Percentiles rank a stretch among this genome's conserved stretches.
Conservation (phyloP, 805 yeast genomes). For the Candida khao-thaluensis region DNA sequence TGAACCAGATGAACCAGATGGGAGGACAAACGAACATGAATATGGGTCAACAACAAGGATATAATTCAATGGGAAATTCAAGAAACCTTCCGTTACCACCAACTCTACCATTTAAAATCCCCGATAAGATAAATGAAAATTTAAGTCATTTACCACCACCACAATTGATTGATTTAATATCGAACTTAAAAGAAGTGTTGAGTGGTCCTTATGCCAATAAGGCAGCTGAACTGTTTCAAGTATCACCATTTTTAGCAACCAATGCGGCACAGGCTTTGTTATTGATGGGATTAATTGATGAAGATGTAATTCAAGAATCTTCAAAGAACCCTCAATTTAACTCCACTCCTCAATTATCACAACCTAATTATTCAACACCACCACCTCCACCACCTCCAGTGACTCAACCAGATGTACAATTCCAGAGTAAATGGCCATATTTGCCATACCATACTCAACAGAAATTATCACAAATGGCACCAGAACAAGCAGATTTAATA, state of each 20-base stretch:
- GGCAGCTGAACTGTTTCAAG: conserved; percentile 52
- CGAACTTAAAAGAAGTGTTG: conserved; percentile 60
- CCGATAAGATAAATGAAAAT: conserved; percentile 61
- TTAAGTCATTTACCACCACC: conserved; percentile 68
- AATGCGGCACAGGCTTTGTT: conserved; percentile 73
- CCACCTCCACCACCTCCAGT: conserved; percentile 13
- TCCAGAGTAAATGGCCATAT: conserved; percentile 40
- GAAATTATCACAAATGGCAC: conserved; percentile 51
- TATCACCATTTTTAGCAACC: conserved; percentile 57
- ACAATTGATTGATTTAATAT: conserved; percentile 64
- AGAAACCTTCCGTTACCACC: conserved; percentile 47
- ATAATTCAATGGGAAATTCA: conserved; percentile 1
- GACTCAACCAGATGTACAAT: conserved; percentile 1
- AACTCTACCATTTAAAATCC: conserved; percentile 44
- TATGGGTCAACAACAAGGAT: background rate
- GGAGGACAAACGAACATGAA: conserved; percentile 1
- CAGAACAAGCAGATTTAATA: conserved; percentile 56
- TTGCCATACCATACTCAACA: conserved; percentile 49
- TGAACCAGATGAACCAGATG: conserved; percentile 5
- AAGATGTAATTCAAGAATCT: conserved; percentile 63
- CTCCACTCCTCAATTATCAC: conserved; percentile 19
- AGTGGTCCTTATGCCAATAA: conserved; percentile 49
- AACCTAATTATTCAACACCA: conserved; percentile 13
- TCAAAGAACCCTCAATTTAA: conserved; percentile 24
- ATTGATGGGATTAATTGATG: conserved; percentile 74